Percentiles rank a stretch among this genome's conserved stretches.
These are phyloP conservation scores for Aphanomyces cochlioides DNA, from an alignment of 352 stramenopile genomes.

Conservation along the genomic window DNA sequence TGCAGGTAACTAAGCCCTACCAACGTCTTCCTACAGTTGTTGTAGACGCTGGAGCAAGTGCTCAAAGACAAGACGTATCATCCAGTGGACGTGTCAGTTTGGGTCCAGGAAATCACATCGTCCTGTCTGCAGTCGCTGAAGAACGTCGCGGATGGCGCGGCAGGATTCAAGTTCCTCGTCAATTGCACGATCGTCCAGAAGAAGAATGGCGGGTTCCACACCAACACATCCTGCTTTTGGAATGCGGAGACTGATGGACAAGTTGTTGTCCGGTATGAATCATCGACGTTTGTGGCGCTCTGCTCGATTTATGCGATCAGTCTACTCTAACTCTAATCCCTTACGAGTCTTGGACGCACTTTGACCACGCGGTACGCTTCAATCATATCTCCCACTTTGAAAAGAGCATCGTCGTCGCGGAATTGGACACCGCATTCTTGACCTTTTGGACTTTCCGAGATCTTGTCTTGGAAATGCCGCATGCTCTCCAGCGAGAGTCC, in stretches of 20 bases:
- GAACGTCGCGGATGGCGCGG: constrained; percentile 71
- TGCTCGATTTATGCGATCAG: constrained; percentile 26
- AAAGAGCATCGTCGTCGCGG: constrained; percentile 85
- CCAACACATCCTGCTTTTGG: constrained; percentile 85
- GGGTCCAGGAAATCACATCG: constrained; percentile 72
- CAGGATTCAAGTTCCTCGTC: constrained; percentile 88
- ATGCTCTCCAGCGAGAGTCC: constrained; percentile 84
- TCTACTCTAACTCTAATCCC: constrained; percentile 15
- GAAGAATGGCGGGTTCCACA: constrained; percentile 82
- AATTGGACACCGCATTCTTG: constrained; percentile 98
- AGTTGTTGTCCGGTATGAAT: constrained; percentile 27
- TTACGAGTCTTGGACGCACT: constrained; percentile 22
- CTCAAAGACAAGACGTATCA: constrained; percentile 68
- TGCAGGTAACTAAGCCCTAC: constrained; percentile 46
- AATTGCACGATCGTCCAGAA: constrained; percentile 88
- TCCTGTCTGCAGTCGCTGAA: constrained; percentile 82
- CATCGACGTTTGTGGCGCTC: constrained; percentile 16
- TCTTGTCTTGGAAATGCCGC: constrained; percentile 90
- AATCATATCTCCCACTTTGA: constrained; percentile 93
- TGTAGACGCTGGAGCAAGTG: constrained; percentile 68
- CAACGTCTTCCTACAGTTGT: background rate
- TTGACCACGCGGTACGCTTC: constrained; percentile 65
- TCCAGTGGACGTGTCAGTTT: constrained; percentile 71
- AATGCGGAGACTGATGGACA: constrained; percentile 71
- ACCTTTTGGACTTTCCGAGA: constrained; percentile 88